Base-by-base conservation (phyloP, 805 yeast genomes). In the Teunomyces atbi region DNA sequence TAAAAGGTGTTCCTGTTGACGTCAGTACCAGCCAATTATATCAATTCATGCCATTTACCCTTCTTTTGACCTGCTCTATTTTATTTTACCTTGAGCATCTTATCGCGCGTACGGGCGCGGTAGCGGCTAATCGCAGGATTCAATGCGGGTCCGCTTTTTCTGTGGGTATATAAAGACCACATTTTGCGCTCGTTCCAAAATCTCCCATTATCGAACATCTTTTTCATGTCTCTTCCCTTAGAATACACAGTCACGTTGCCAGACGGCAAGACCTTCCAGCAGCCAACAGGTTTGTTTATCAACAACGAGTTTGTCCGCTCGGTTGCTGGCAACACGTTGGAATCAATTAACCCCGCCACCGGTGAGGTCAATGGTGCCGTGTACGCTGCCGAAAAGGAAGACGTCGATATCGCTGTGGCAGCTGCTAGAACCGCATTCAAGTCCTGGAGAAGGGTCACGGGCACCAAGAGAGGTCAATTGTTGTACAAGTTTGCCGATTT, bases 211-310 rank as follows among this genome's bases (percentile, higher is more conserved):
- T 7, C 33, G 10, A 13, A 6, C 2, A 13, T 2, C 10, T 2
- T 12, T 30, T 30, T 30, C 16, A 68, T 68, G 73, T 58, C 71
- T 16, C 57, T 66, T 35, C 71, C 73, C 21, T 67, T 71, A 54
- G 59, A 57, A 53, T 59, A 61, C 58, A 69, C 68, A 41, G 65
- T 73, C 42, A 66, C 74, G 26, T 64, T 72, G 53, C 83, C 85
- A 16, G 74, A 71, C 34, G 84, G 84, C 42, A 55, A 61, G 41
- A 71, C 69, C 41, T 77, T 68, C 60, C 54, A 62, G 20, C 85
- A 80, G 55, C 88, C 86, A 32, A 49, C 81, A n/a, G 89, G 88
- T 5, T 66, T 82, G 50, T 83, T 79, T 61, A 79, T 81, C 57
- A 73, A 79, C 62, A 80, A 80, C 54, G 78, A 79, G 59, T 79